Conservation (phyloP, 2,329 filamentous ascomycete species). For the Neopestalotiopsis sp. region DNA sequence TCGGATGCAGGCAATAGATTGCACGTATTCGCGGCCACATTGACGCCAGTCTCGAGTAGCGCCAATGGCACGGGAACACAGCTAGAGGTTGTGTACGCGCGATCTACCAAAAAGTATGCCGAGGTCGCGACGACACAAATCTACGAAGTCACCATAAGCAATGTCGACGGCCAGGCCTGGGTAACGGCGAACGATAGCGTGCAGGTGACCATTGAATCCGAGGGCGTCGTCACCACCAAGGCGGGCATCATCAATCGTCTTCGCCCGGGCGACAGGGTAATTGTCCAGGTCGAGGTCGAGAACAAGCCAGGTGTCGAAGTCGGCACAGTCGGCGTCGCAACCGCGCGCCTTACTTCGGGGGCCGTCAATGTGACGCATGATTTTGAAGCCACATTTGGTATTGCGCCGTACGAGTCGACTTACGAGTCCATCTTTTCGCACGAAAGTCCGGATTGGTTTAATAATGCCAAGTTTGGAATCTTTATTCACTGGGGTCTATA, state of each 20-base stretch:
- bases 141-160: slow-evolving; percentile 48
- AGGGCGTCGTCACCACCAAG: slow-evolving; percentile 50
- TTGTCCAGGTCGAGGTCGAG: slow-evolving; percentile 41
- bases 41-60: slow-evolving; percentile 27
- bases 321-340: slow-evolving; percentile 26
- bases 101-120: slow-evolving; percentile 48
- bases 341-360: background rate
- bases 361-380: slow-evolving; percentile 31
- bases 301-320: slow-evolving; percentile 27
- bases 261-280: slow-evolving; percentile 50
- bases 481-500: slow-evolving; percentile 67
- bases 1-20: slow-evolving; percentile 30
- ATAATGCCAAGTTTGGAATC: slow-evolving; percentile 62
- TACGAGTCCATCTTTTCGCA: slow-evolving; percentile 43
- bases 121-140: slow-evolving; percentile 42
- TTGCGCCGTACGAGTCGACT: slow-evolving; percentile 37
- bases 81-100: slow-evolving; percentile 43
- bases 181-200: slow-evolving; percentile 36
- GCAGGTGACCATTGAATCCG: slow-evolving; percentile 36
- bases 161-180: slow-evolving; percentile 37
- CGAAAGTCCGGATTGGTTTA: slow-evolving; percentile 36
- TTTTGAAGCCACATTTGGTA: slow-evolving; percentile 42
- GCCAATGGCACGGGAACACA: slow-evolving; percentile 27
- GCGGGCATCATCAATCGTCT: slow-evolving; percentile 43
- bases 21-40: slow-evolving; percentile 49